These are phyloP conservation scores for Microthlaspi erraticum DNA, from an alignment of 345 rosid genomes.

Conservation along the genomic window DNA sequence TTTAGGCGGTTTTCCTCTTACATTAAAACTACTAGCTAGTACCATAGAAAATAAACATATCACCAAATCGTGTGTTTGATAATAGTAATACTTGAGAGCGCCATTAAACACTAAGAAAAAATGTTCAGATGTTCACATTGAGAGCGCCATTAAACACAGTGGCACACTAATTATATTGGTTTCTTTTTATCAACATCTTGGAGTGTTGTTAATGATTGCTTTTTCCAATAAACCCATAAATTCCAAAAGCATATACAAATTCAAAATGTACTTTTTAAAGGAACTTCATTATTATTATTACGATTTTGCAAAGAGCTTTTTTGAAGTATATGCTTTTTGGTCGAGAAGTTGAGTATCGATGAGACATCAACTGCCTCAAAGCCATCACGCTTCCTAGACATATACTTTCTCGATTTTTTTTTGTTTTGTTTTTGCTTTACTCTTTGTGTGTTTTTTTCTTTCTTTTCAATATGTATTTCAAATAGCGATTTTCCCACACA, in stretches of 20 bases:
- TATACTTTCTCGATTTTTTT: slow-evolving; percentile 17
- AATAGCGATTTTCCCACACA: neutral
- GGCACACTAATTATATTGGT: neutral
- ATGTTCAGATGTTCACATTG: neutral
- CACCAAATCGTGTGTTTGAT: neutral
- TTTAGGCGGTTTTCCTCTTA: too few relatives aligned
- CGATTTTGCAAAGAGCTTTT: slow-evolving; percentile 3
- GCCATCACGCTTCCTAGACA: slow-evolving; percentile 32
- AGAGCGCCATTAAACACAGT: too few relatives aligned
- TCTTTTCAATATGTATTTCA: neutral
- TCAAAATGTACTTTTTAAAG: neutral
- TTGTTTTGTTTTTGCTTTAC: neutral
- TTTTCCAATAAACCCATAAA: neutral
- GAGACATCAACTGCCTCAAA: slow-evolving; percentile 26
- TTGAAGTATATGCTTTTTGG: slow-evolving; percentile 17
- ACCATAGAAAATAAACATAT: neutral
- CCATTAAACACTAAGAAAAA: too few relatives aligned
- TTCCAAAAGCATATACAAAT: neutral
- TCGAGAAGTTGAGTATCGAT: slow-evolving; percentile 37
- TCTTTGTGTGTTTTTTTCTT: neutral
- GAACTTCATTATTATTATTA: slow-evolving; percentile 8
- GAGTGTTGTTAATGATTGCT: slow-evolving; percentile 13
- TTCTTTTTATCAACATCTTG: slow-evolving; percentile 12
- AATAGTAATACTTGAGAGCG: neutral
- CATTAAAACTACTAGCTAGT: neutral